Base-by-base conservation (phyloP, 768 basidiomycete genomes). In the Calvatia gigantea region DNA sequence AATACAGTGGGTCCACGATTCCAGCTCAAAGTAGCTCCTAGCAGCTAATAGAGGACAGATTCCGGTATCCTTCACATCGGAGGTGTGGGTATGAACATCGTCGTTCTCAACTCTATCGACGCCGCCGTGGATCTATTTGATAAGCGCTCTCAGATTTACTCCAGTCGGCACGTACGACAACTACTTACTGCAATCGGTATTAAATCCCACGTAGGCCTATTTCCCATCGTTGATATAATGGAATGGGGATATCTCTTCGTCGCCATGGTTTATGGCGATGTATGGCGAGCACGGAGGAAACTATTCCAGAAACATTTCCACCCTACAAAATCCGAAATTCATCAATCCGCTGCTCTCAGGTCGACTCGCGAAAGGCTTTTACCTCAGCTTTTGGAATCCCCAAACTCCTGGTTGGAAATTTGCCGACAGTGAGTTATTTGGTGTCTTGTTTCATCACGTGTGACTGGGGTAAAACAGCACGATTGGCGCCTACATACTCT, bases 201-300 rank as follows among this genome's bases (percentile, higher is more conserved):
- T 23, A 5, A 43, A 25, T 9, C 6, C 1, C 6, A 23, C 25
- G 21, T 41, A 42, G 21, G 9, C 38, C 31, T 4, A 27, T 32
- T 54, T 31, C 47, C 48, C 29, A 37, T 44, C 17, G 52, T 37
- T 31, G 25, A 32, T 9, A 42, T 54, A 14, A 73, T 76, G 64
- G 76, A 75, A 1, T 75, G 70, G 64, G 48, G 57, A 43, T 61
- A 43, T 35, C 51, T 59, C 4, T 61, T 61, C 28, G 47, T 55
- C 11, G 51, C 51, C 9, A 51, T 65, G 58, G 56, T 57, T 1
- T 68, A 68, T 42, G 64, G 64, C 4, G 56, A 64, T 9, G 48
- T 54, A 15, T 68, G 67, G 67, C 61, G 58, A 44, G 59, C 64
- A 11, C 56, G 62, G 2, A 38, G 67, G 19, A 57, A 58, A 23